A percentile compares a stretch with the other conserved stretches of the same genome.
phyloP scores from a whole-genome alignment of 2,329 filamentous ascomycete species.

The Penicillium brasilianum region DNA sequence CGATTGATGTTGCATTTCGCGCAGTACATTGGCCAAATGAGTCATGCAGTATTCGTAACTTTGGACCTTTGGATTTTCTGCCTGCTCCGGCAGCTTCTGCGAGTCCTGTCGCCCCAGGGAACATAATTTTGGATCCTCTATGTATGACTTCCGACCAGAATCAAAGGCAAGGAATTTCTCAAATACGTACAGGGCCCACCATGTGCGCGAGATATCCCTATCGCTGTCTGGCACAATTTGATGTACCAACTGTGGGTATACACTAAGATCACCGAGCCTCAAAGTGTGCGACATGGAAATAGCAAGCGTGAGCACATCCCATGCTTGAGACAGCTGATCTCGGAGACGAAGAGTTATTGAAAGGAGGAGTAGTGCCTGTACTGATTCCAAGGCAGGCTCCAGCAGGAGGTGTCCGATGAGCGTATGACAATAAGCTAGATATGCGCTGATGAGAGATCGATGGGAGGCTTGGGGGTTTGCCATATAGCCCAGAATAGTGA shows the following conservation, averaged over 20 bases:
- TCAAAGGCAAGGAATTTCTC: background rate
- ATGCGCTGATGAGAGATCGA: background rate
- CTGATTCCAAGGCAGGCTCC: background rate
- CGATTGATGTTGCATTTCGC: constrained; percentile 5
- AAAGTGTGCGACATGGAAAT: constrained; percentile 5
- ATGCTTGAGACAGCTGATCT: constrained; percentile 7
- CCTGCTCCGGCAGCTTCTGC: background rate
- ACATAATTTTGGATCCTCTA: background rate
- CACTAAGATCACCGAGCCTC: background rate
- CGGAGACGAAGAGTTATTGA: constrained; percentile 5
- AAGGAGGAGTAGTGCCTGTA: background rate
- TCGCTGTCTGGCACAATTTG: background rate
- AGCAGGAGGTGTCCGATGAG: background rate
- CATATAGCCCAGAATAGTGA: background rate
- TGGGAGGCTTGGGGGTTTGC: background rate
- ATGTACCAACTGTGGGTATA: background rate
- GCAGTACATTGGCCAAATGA: background rate
- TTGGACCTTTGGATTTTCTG: background rate
- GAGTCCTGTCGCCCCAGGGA: background rate
- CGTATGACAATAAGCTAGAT: background rate
- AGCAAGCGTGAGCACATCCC: constrained; percentile 5
- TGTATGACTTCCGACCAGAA: background rate
- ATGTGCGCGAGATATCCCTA: background rate
- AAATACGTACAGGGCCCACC: background rate
- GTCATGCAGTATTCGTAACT: background rate